A percentile compares a stretch with the other conserved stretches of the same genome.
Evolutionary conservation across 2,329 filamentous ascomycete genomes (phyloP).

Genomic region (Colletotrichum abscissum): DNA sequence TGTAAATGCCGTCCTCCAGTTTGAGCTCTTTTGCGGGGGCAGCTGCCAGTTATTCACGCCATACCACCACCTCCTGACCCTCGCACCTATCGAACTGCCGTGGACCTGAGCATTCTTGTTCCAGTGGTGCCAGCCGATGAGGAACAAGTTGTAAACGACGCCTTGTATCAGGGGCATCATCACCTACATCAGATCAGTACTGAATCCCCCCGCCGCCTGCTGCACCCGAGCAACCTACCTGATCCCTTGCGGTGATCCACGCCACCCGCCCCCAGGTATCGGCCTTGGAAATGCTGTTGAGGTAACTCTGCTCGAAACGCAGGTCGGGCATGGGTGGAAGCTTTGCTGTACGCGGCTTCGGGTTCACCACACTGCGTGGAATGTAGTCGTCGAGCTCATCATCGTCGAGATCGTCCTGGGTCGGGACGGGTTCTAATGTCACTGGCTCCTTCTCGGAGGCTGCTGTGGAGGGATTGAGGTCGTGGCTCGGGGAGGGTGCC

Average conservation of each 20-base stretch:
- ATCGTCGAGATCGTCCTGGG: slow-evolving; percentile 56
- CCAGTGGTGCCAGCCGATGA: slow-evolving; percentile 91
- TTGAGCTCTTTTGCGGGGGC: slow-evolving; percentile 52
- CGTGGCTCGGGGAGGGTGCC: slow-evolving; percentile 76
- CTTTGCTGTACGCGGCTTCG: slow-evolving; percentile 57
- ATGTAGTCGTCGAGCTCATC: slow-evolving; percentile 71
- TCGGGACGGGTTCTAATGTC: slow-evolving; percentile 29
- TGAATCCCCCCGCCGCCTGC: neutral
- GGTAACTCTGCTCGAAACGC: slow-evolving; percentile 97
- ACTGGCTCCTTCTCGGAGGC: slow-evolving; percentile 72
- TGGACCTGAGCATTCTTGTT: slow-evolving; percentile 82
- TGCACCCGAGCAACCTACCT: slow-evolving; percentile 65
- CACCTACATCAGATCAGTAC: slow-evolving; percentile 61
- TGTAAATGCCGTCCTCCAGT: slow-evolving; percentile 18
- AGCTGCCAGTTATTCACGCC: slow-evolving; percentile 90
- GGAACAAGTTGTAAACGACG: slow-evolving; percentile 84
- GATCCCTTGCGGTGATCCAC: slow-evolving; percentile 89
- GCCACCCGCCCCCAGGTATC: slow-evolving; percentile 83
- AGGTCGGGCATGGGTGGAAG: slow-evolving; percentile 84
- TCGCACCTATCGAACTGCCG: slow-evolving; percentile 81
- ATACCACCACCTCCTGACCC: slow-evolving; percentile 93
- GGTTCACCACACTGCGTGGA: slow-evolving; percentile 72
- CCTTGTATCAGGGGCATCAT: slow-evolving; percentile 90
- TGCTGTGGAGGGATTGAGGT: slow-evolving; percentile 83
- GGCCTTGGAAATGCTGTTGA: slow-evolving; percentile 85